Conservation (phyloP, 257 asterid genomes). For the Lavandula angustifolia region DNA sequence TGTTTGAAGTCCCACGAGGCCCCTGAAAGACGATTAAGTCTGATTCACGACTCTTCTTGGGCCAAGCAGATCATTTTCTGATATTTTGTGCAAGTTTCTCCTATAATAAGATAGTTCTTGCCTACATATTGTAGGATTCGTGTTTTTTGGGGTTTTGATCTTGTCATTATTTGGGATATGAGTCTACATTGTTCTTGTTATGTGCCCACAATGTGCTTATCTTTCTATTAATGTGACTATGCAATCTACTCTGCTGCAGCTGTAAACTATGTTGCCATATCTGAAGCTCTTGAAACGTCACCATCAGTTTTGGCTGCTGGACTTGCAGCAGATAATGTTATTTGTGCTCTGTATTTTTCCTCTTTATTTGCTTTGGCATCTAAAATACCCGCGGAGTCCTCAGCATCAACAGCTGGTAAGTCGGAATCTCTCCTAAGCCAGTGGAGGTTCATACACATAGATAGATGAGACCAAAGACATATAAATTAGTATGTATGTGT, state of each 20-base stretch:
- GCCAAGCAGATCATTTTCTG: too few species aligned
- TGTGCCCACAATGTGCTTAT: slow-evolving; percentile 2
- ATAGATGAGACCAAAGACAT: not conserved
- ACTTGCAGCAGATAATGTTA: slow-evolving; percentile 93
- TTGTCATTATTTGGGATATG: too few species aligned
- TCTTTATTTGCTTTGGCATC: slow-evolving; percentile 83
- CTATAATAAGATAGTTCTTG: slow-evolving; percentile 2
- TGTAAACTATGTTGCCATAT: slow-evolving; percentile 92
- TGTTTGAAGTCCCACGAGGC: not conserved
- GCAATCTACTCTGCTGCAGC: slow-evolving; percentile 43
- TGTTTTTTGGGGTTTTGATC: not conserved
- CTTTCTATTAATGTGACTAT: slow-evolving; percentile 29
- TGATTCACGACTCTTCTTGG: not conserved
- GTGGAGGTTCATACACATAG: not conserved
- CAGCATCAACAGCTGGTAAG: slow-evolving; percentile 52
- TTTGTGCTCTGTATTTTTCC: slow-evolving; percentile 86
- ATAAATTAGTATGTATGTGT: not conserved
- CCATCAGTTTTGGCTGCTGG: slow-evolving; percentile 95
- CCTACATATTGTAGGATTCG: not conserved
- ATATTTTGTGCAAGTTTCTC: too few species aligned
- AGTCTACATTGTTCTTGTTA: not conserved
- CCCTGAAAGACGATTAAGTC: not conserved
- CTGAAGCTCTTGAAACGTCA: slow-evolving; percentile 80
- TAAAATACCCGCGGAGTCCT: slow-evolving; percentile 72
- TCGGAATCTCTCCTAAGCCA: too few species aligned